Evolutionary conservation across 257 asterid species (phyloP).

Genomic region (Leonotis leonurus): DNA sequence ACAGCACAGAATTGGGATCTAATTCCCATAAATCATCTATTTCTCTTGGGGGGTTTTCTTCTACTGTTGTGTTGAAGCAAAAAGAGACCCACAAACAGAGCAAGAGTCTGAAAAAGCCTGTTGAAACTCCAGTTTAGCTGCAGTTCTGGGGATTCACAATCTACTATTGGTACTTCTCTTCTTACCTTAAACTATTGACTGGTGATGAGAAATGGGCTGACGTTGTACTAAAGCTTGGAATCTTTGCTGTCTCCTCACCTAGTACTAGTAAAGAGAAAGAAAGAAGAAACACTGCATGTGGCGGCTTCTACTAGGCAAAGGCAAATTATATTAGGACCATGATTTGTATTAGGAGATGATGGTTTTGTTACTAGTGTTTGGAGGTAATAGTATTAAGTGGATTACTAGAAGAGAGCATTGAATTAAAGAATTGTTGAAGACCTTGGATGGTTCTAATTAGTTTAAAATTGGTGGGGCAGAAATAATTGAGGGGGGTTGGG

Average conservation of each 20-base stretch:
- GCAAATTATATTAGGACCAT: too few relatives aligned
- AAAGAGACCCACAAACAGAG: slow-evolving; percentile 45
- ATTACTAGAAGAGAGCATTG: not conserved
- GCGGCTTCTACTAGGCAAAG: too few relatives aligned
- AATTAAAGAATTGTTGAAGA: slow-evolving; percentile 17
- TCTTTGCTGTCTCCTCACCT: too few relatives aligned
- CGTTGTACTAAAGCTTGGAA: too few relatives aligned
- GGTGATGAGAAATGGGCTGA: too few relatives aligned
- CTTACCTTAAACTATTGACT: too few relatives aligned
- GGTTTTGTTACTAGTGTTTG: too few relatives aligned
- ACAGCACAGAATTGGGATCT: slow-evolving; percentile 48
- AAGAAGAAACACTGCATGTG: too few relatives aligned
- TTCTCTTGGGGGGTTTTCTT: too few relatives aligned
- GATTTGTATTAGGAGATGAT: too few relatives aligned
- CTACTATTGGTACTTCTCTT: not conserved
- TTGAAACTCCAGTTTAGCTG: slow-evolving; percentile 41
- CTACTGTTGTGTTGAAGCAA: too few relatives aligned
- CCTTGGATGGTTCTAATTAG: slow-evolving; percentile 32
- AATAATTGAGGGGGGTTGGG: slow-evolving; percentile 41
- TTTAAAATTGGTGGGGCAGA: slow-evolving; percentile 34
- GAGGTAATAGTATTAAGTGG: not conserved
- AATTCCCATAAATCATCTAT: slow-evolving; percentile 25
- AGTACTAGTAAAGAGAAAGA: too few relatives aligned
- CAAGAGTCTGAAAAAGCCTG: slow-evolving; percentile 62
- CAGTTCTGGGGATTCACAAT: slow-evolving; percentile 33